Base-by-base conservation (phyloP, 257 asterid species). In the Anisodus acutangulus region DNA sequence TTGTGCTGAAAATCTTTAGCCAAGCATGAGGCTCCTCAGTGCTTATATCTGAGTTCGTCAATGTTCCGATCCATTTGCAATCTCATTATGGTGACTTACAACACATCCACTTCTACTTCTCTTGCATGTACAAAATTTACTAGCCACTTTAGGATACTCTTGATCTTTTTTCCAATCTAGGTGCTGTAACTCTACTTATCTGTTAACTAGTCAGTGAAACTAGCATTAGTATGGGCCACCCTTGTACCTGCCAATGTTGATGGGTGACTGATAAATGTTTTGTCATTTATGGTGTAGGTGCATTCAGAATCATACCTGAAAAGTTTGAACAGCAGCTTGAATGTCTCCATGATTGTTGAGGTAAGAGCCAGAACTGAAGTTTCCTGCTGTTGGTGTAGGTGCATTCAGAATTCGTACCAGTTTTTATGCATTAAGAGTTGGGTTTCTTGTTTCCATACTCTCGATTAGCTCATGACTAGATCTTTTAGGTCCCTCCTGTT, bases 281-380 rank as follows among this genome's bases (percentile, higher is more conserved):
- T 66, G 16, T 11, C 81, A 53, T 76, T 76, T 76, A 1, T 76
- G 47, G 63, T 76, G 13, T 93, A 96, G 99, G 98, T 96, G 86
- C 99, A 96, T 90, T 89, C 98, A 11, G 93, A 93, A 72, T 83
- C 92, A 31, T 94, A 94, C 91, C 86, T 96, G 97, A 88, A 88
- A 83, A 91, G 95, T 85, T 87, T 96, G 68, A 96, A 92, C 83
- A 88, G 89, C 89, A 94, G 99, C 88, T 49, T 85, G 57, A 94
- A 84, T 69, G 97, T 94, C 47, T 86, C 99, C 83, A 86, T 83
- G 67, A 96, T 96, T 82, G 88, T 96, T 87, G 99, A 94, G 98
- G 99, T 94, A 83, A 66, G 82, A 55, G 60, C 55, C 78, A 37
- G 47, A 57, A 8, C 67, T 51, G 47, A 51, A 26, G 81, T 51